A percentile compares a stretch with the other conserved stretches of the same genome.
Evolutionary conservation across 257 asterid species (phyloP).

Genomic region (Schizonepeta tenuifolia): DNA sequence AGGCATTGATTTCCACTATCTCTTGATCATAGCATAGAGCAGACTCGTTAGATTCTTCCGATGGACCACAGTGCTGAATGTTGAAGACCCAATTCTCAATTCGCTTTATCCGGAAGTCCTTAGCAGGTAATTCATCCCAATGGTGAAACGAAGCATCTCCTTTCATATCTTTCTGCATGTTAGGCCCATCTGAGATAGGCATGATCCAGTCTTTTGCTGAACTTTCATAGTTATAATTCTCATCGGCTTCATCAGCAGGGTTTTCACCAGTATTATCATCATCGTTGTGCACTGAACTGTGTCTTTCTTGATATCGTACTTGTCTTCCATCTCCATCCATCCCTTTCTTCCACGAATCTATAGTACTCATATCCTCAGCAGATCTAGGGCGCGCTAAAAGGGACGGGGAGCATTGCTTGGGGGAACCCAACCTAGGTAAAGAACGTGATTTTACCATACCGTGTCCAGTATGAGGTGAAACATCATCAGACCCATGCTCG

Average conservation of each 20-base stretch:
- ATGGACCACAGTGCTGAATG: conserved; percentile 66
- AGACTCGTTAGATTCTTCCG: conserved; percentile 56
- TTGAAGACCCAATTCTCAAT: conserved; percentile 89
- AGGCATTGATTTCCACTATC: conserved; percentile 33
- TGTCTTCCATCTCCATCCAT: conserved; percentile 45
- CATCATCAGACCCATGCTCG: conserved; percentile 49
- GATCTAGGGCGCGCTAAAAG: conserved; percentile 58
- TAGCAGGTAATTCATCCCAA: conserved; percentile 54
- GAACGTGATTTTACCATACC: conserved; percentile 67
- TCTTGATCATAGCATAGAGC: conserved; percentile 43
- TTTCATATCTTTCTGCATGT: conserved; percentile 37
- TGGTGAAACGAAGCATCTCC: conserved; percentile 50
- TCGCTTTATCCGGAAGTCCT: conserved; percentile 72
- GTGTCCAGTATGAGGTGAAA: conserved; percentile 44
- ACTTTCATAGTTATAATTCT: conserved; percentile 55
- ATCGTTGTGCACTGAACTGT: conserved; percentile 36
- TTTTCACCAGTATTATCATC: conserved; percentile 51
- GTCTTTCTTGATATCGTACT: conserved; percentile 43
- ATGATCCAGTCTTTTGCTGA: conserved; percentile 87
- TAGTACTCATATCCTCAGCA: conserved; percentile 62
- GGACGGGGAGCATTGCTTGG: conserved; percentile 34
- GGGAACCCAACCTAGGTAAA: conserved; percentile 65
- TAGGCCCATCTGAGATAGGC: conserved; percentile 62
- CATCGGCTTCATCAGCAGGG: conserved; percentile 53
- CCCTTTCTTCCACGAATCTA: conserved; percentile 49